Evolutionary conservation across 2,329 filamentous ascomycete genomes (phyloP), one percentile per base, ranked within the genome.

Genomic region (Aspergillus sp.): DNA sequence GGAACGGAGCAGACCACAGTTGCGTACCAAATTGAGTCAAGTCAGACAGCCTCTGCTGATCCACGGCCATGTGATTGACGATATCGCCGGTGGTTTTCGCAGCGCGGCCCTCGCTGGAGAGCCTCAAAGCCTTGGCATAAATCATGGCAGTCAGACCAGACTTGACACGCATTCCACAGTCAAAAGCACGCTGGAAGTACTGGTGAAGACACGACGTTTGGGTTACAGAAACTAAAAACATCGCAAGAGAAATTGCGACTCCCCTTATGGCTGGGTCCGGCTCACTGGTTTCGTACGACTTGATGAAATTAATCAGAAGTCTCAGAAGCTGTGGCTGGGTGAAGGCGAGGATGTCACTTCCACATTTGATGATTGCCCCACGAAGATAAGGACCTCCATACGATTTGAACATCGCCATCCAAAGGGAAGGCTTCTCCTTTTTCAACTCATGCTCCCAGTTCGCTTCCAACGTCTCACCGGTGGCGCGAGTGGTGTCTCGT

Each of bases 41-140:
- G 78, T 99, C 95, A 72, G 97, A 91, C 19, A 99, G 84, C 67
- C 96, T 90, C 78, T 99, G 95, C 15, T 94, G 94, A 75, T 99
- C 95, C 9, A 99, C 94, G 50, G 96, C 95, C 94, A 99, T 99
- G 79, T 97, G 95, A 75, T 99, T 99, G 75, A 99, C 95, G 72
- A 99, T 98, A 72, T 99, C 96, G 60, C 95, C 95, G 0, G 95
- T 99, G 0, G 92, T 91, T 80, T 98, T 97, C 49, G 88, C 80
- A 2, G 93, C 86, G 57, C 94, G 87, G 8, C 95, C 95, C 79
- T 99, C 95, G 70, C 96, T 98, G 5, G 94, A 98, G 19, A 99
- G 83, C 66, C 87, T 89, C 64, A 98, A 84, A 0, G 93, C 91
- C 80, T 99, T 99, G 62, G 89, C 86, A 77, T 99, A 99, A 66